Base-by-base conservation (phyloP, 192 early-diverging fungal species). In the Entrophospora sp. region DNA sequence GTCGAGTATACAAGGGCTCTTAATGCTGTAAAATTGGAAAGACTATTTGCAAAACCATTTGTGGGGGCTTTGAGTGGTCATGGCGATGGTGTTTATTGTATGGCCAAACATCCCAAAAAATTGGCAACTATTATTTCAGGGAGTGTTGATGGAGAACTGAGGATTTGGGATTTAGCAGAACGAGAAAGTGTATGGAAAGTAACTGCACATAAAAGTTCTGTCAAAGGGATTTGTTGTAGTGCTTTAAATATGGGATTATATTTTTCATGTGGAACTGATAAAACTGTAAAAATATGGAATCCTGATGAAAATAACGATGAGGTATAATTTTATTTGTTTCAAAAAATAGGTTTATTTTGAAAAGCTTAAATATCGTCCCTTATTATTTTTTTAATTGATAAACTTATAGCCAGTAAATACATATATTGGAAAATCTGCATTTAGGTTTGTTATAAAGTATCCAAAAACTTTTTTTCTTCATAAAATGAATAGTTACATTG, bases 11-110 rank as follows among this genome's bases (percentile, higher is more conserved):
- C 89, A 38, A 81, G 97, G 4, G 97, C 97, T 5, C 80, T 99
- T 13, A 96, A 96, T 67, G 85, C 93, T 4, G 86, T 87, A 43
- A 99, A 99, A 69, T 68, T 98, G 22, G 94, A 97, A 66, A 81
- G 95, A 35, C 77, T 99, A 81, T 92, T 98, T 80, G 92, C 97
- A 55, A 97, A 97, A 71, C 97, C 97, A 14, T 99, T 99, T 68
- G 73, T 99, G 24, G 93, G 85, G 5, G 84, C 91, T 16, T 75
- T 99, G 25, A 78, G 76, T 43, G 97, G 97, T 0, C 97, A 99
- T 63, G 79, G 91, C 38, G 97, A 98, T 60, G 97, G 97, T 42
- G 90, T 99, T 16, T 98, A 99, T 69, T 77, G 85, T 60, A 84
- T 99, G 83, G 87, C 89, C 0, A 97, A 98, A 75, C 93, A 99